Evolutionary conservation across 2,329 filamentous ascomycete genomes (phyloP).

Genomic region (Aspergillus felis): DNA sequence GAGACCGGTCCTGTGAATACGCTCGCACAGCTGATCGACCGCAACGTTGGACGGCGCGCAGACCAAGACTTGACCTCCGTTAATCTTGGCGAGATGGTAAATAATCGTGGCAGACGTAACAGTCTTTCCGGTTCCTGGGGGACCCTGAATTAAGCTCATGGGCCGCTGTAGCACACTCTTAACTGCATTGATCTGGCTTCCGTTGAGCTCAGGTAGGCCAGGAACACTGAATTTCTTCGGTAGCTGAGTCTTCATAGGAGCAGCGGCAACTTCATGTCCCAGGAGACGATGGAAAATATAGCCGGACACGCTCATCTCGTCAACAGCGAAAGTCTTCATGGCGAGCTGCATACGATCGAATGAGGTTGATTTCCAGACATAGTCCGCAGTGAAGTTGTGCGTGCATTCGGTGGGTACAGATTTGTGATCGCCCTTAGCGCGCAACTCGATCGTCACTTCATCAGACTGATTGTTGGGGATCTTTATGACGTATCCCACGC

Average conservation of each 20-base stretch:
- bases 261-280: conserved; percentile 89
- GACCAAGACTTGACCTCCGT: conserved; percentile 88
- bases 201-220: conserved; percentile 88
- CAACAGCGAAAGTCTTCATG: conserved; percentile 98
- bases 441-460: conserved; percentile 90
- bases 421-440: conserved; percentile 93
- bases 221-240: conserved; percentile 97
- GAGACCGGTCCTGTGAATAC: conserved; percentile 87
- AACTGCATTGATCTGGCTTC: conserved; percentile 92
- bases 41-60: conserved; percentile 98
- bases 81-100: conserved; percentile 94
- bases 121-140: conserved; percentile 95
- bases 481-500: conserved; percentile 97
- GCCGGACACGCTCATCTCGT: conserved; percentile 96
- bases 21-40: conserved; percentile 95
- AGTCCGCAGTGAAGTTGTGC: conserved; percentile 96
- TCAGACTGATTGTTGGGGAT: conserved; percentile 99
- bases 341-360: conserved; percentile 99
- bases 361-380: conserved; percentile 98
- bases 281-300: conserved; percentile 98
- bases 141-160: conserved; percentile 91
- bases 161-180: conserved; percentile 93
- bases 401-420: conserved; percentile 93
- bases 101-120: conserved; percentile 98
- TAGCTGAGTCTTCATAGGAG: conserved; percentile 91